phyloP scores from a whole-genome alignment of 371 early-diverging fungal species.

The Mucor plumbeus region DNA sequence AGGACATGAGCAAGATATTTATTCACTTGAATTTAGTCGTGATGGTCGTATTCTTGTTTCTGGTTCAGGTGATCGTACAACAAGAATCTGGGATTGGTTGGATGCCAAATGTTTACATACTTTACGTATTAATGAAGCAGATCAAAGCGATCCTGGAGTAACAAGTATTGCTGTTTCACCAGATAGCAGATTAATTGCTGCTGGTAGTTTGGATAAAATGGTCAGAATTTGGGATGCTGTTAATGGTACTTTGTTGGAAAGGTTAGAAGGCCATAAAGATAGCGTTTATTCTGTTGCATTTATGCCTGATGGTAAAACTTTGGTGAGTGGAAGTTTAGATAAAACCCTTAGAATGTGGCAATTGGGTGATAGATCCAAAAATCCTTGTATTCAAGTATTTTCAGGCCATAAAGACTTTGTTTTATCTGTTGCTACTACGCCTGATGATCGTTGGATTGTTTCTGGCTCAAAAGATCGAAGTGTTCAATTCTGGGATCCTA shows the following conservation, averaged over 20 bases:
- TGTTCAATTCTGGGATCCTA: constrained; percentile 95
- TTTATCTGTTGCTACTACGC: constrained; percentile 91
- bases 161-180: constrained; percentile 92
- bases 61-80: constrained; percentile 94
- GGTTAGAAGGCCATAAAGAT: constrained; percentile 94
- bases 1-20: constrained; percentile 97
- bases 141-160: constrained; percentile 89
- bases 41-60: constrained; percentile 91
- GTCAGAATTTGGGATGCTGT: constrained; percentile 91
- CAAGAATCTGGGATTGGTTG: constrained; percentile 86
- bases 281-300: constrained; percentile 96
- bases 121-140: constrained; percentile 78
- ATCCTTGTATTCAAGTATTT: constrained; percentile 61
- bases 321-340: constrained; percentile 94
- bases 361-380: constrained; percentile 46
- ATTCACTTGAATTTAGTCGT: constrained; percentile 92
- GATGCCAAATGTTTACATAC: constrained; percentile 71
- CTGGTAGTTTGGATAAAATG: constrained; percentile 90
- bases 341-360: constrained; percentile 95
- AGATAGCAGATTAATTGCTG: constrained; percentile 75
- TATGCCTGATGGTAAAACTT: constrained; percentile 87
- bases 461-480: constrained; percentile 94
- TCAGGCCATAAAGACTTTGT: constrained; percentile 91
- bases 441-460: constrained; percentile 91
- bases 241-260: constrained; percentile 82